Percentiles rank a stretch among this genome's conserved stretches.
Evolutionary conservation across 2,329 filamentous ascomycete species (phyloP).

Genomic region (Apiospora aurea): DNA sequence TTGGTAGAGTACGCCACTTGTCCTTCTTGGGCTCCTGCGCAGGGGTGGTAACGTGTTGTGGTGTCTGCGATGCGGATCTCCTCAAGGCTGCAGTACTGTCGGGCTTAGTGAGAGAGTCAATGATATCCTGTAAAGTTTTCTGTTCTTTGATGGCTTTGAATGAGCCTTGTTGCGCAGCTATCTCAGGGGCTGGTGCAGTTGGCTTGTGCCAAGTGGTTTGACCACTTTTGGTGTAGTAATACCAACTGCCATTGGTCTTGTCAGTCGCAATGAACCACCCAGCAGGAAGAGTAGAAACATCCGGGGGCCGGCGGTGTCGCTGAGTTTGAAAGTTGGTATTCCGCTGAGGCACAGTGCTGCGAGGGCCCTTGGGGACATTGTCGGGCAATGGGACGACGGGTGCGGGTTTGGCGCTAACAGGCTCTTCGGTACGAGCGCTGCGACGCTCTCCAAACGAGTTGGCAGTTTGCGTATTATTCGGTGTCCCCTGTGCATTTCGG

Average conservation of each 20-base stretch:
- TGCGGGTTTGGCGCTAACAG: conserved; percentile 47
- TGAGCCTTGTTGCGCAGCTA: conserved; percentile 66
- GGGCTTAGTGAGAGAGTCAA: conserved; percentile 80
- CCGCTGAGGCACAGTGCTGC: conserved; percentile 64
- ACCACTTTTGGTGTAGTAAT: conserved; percentile 85
- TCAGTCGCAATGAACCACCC: conserved; percentile 87
- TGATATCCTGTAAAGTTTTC: conserved; percentile 82
- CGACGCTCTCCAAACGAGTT: conserved; percentile 71
- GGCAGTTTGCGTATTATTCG: conserved; percentile 47
- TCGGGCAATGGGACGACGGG: conserved; percentile 50
- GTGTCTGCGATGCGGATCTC: conserved; percentile 66
- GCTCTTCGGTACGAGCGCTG: conserved; percentile 57
- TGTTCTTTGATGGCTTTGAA: conserved; percentile 69
- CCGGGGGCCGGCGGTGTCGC: conserved; percentile 62
- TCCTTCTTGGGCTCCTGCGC: conserved; percentile 68
- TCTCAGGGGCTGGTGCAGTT: conserved; percentile 69
- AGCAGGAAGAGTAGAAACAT: conserved; percentile 64
- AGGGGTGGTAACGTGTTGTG: conserved; percentile 64
- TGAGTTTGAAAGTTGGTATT: conserved; percentile 58
- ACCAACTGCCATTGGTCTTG: conserved; percentile 69
- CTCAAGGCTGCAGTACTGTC: conserved; percentile 58
- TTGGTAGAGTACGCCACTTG: conserved; percentile 72
- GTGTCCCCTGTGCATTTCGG: conserved; percentile 66
- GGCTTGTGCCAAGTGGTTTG: conserved; percentile 84
- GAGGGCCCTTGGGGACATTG: conserved; percentile 64